Base-by-base conservation (phyloP, 2,329 filamentous ascomycete genomes). In the Rasamsonia emersonii region DNA sequence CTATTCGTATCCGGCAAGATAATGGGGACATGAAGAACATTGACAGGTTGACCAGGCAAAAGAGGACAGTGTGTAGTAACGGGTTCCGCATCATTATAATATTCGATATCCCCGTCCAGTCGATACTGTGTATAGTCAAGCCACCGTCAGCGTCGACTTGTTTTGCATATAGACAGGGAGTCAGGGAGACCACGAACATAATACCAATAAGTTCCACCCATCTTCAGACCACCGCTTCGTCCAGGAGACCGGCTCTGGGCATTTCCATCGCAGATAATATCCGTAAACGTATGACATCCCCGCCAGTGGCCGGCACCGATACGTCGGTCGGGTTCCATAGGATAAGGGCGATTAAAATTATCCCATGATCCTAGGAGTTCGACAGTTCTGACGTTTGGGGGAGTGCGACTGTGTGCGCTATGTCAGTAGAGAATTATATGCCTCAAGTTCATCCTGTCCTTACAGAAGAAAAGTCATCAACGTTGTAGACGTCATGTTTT, bases 151-250 rank as follows among this genome's bases (percentile, higher is more conserved):
- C 30, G 15, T 21, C 16, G 16, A 30, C 23, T 11, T 9, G 18
- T 4, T 10, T 10, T 11, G n/a, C 3, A 4, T 14, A n/a, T 2
- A 4, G n/a, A 24, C 23, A 24, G 36, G 20, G 18, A 30, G 25
- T 14, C 30, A 26, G 30, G 28, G 18, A 15, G 28, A 20, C 28
- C 26, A 70, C 82, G 62, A 67, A 93, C 86, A 62, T 91, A 95
- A 68, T 93, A 96, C 72, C 89, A 95, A 61, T 95, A 95, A 10
- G 81, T 91, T 38, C 82, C 77, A 26, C 88, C 88, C 83, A 94
- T 94, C 59, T 82, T 91, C 42, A 95, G 70, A 32, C 82, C 88
- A 36, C 86, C 86, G 45, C 75, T 74, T 47, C 85, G 75, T 46
- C 74, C 75, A 19, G 67, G 62, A 15, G 58, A 59, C 31, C 63